Evolutionary conservation across 2,329 filamentous ascomycete genomes (phyloP), one percentile per base, ranked within the genome.

Genomic region (Colletotrichum sp.): DNA sequence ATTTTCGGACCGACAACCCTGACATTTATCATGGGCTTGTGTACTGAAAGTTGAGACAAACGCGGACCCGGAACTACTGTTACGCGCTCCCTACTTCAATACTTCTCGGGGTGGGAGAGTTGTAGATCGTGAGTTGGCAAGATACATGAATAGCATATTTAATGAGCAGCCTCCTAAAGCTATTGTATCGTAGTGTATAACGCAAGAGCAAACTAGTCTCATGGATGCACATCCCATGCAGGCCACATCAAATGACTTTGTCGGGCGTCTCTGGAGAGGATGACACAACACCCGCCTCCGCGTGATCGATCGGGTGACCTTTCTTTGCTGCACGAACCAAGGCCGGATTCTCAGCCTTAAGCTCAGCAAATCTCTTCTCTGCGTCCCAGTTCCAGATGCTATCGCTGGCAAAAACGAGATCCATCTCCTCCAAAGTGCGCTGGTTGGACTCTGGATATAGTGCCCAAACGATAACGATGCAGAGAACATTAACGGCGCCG

Each of bases 361-460:
- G 85, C n/a, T 86, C 86, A 6, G 87, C 88, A 83, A 94, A 94
- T 34, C 90, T 92, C 80, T 86, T 88, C 84, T 94, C 93, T 0
- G 92, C 93, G 68, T 94, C 92, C 93, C 94, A 95, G 2, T 90
- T 89, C 92, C 92, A 95, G 6, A 91, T 90, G 1, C 88, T 92
- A 21, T 92, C 87, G 1, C 92, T 89, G 0, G 93, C 92, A 79
- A 96, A 95, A 0, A 95, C 84, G 0, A 95, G 84, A 76, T 96
- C 92, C 87, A 95, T 95, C 80, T 95, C 93, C 80, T 95, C 94
- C 0, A 95, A 86, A 0, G 93, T 95, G 0, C 94, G 89, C 81
- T 94, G 92, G 80, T 93, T 95, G 5, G 92, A 94, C 81, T 95
- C 94, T 0, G 94, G 94, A 73, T 95, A 95, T 0, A 96, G 80